These are phyloP conservation scores for Sisymbrium irio DNA, from an alignment of 345 rosid species.

Conservation along the genomic window DNA sequence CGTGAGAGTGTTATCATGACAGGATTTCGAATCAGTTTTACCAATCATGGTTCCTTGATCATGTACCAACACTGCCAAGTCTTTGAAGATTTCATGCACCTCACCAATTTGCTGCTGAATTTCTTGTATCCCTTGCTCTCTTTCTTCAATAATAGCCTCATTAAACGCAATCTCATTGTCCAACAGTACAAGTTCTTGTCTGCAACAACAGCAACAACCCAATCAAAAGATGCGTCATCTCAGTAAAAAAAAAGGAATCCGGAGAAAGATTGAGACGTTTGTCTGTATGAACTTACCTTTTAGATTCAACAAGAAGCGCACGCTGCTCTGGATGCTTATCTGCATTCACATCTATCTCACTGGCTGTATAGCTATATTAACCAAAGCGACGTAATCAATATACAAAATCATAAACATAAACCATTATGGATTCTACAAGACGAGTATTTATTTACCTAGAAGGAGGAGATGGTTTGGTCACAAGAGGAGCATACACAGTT, in stretches of 20 bases:
- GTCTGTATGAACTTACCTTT: slow-evolving; percentile 46
- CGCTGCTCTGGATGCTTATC: slow-evolving; percentile 60
- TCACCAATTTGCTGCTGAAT: slow-evolving; percentile 95
- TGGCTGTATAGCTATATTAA: slow-evolving; percentile 16
- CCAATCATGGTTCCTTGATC: slow-evolving; percentile 94
- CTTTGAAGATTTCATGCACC: slow-evolving; percentile 91
- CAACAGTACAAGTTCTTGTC: slow-evolving; percentile 78
- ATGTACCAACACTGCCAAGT: slow-evolving; percentile 90
- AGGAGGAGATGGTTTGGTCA: slow-evolving; percentile 62
- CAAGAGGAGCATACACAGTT: slow-evolving; percentile 84
- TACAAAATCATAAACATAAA: not conserved
- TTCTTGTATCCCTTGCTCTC: slow-evolving; percentile 93
- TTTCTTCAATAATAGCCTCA: slow-evolving; percentile 90
- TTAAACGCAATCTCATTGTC: slow-evolving; percentile 92
- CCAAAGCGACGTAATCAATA: not conserved
- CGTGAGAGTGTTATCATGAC: not conserved
- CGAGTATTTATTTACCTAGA: slow-evolving; percentile 47
- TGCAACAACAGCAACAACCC: slow-evolving; percentile 36
- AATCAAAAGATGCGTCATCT: not conserved
- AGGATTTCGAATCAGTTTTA: slow-evolving; percentile 22
- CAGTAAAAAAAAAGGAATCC: not conserved
- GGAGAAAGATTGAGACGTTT: not conserved
- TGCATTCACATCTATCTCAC: slow-evolving; percentile 49
- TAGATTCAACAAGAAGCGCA: slow-evolving; percentile 79
- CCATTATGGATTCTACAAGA: not conserved